Evolutionary conservation across 2,329 filamentous ascomycete genomes (phyloP).

Genomic region (Colletotrichum costaricense): DNA sequence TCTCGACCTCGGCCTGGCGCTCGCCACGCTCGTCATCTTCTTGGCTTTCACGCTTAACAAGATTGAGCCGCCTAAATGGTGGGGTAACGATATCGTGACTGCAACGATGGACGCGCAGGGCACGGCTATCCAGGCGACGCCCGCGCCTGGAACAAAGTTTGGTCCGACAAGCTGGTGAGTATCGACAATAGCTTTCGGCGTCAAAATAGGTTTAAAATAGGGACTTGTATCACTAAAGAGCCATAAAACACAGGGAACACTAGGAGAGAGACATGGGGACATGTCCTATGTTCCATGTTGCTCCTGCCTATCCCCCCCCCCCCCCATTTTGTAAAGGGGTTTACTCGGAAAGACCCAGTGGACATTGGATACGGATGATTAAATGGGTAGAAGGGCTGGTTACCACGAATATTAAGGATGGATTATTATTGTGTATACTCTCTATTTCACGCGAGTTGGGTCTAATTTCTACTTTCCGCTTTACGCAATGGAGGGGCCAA

Average conservation of each 20-base stretch:
- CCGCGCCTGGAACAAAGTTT: conserved; percentile 68
- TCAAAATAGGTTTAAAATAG: not conserved
- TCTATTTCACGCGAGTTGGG: not conserved
- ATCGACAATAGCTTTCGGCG: conserved; percentile 1
- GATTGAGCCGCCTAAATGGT: conserved; percentile 74
- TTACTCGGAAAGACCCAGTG: not conserved
- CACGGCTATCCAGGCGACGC: conserved; percentile 66
- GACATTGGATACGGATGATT: not conserved
- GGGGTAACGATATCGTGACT: conserved; percentile 71
- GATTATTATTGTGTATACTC: conserved; percentile 25
- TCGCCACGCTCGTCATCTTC: conserved; percentile 77
- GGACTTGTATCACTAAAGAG: conserved; percentile 13
- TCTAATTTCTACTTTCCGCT: conserved; percentile 7
- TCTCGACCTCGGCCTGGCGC: conserved; percentile 75
- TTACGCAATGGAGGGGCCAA: not conserved
- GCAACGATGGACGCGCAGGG: conserved; percentile 72
- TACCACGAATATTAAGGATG: conserved; percentile 1
- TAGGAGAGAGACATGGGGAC: not conserved
- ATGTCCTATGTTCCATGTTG: too few relatives aligned
- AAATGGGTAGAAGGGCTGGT: conserved; percentile 18
- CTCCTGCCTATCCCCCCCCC: not conserved
- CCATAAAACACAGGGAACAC: not conserved
- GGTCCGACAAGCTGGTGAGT: conserved; percentile 68
- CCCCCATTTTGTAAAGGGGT: not conserved
- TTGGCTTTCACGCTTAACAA: conserved; percentile 74